phyloP scores from a whole-genome alignment of 192 early-diverging fungal species.

The Ambispora gerdemannii region DNA sequence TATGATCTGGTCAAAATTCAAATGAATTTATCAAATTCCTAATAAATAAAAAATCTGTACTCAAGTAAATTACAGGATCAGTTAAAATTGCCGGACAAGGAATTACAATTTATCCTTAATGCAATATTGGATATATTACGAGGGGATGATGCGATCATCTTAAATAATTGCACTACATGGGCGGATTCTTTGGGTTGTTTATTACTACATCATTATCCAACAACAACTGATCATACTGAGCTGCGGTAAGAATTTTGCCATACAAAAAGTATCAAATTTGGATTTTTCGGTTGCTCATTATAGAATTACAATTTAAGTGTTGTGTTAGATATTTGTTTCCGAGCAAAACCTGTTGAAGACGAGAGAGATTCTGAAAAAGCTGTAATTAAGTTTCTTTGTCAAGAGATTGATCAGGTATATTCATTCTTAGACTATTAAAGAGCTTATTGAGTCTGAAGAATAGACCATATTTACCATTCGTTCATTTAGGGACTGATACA shows the following conservation, averaged over 20 bases:
- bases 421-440: background rate
- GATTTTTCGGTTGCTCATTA: background rate
- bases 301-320: background rate
- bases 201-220: background rate
- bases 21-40: background rate
- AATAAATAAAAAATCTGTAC: too few species aligned
- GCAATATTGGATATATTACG: background rate
- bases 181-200: background rate
- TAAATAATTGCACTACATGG: background rate
- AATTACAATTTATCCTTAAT: background rate
- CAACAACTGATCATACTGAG: background rate
- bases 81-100: background rate
- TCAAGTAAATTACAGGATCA: background rate
- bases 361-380: background rate
- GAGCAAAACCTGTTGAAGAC: background rate
- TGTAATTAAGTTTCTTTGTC: background rate
- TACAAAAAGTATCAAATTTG: background rate
- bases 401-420: background rate
- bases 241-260: background rate
- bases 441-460: background rate
- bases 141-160: background rate
- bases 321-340: background rate
- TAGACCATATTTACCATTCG: background rate
- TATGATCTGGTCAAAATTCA: background rate
- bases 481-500: background rate